Evolutionary conservation across 73 alveolate species (phyloP).

Genomic region (Blepharisma japonicum): DNA sequence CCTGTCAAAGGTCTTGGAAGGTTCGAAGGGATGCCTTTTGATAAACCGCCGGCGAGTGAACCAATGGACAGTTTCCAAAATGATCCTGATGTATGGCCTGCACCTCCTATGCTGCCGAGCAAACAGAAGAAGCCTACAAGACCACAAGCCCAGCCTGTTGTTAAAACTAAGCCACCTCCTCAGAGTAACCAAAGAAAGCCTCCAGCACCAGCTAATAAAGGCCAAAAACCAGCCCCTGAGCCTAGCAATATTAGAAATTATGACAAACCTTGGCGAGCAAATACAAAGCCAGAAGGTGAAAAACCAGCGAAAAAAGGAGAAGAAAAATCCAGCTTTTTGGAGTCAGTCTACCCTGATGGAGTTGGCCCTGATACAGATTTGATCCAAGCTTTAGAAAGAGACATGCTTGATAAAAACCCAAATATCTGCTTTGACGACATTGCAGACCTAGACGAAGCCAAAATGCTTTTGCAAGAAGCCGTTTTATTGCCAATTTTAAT

Average conservation of each 20-base stretch:
- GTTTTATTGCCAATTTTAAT: conserved; percentile 94
- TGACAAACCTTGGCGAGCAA: conserved; percentile 58
- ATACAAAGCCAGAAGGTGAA: conserved; percentile 19
- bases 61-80: neutral
- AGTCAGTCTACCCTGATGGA: conserved; percentile 85
- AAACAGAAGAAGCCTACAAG: conserved; percentile 1
- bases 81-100: conserved; percentile 35
- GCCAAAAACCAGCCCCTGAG: conserved; percentile 35
- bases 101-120: conserved; percentile 1
- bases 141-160: conserved; percentile 44
- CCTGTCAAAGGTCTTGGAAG: neutral
- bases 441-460: conserved; percentile 95
- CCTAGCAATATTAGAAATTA: conserved; percentile 47
- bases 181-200: conserved; percentile 26
- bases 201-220: conserved; percentile 62
- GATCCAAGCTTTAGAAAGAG: conserved; percentile 86
- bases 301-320: conserved; percentile 48
- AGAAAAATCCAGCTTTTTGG: conserved; percentile 59
- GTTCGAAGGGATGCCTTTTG: conserved; percentile 1
- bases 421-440: conserved; percentile 93
- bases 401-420: conserved; percentile 80
- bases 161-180: conserved; percentile 31
- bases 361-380: conserved; percentile 88
- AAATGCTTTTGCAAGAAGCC: conserved; percentile 89
- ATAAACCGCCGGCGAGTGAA: neutral